Evolutionary conservation across 371 early-diverging fungal species (phyloP), one percentile per base, ranked within the genome.

Genomic region (Zopfochytrium polystomum): DNA sequence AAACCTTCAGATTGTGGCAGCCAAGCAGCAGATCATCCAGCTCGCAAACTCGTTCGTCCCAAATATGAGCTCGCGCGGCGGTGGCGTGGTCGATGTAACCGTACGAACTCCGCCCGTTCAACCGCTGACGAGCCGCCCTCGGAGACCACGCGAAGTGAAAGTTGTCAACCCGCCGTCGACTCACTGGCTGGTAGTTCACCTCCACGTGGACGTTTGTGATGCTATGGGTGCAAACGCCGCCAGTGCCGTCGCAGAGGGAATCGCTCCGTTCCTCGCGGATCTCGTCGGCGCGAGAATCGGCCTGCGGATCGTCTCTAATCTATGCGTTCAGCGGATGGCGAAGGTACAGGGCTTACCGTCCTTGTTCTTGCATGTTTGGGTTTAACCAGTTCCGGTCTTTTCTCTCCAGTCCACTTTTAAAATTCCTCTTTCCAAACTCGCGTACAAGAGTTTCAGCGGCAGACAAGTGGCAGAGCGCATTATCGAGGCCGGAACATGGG

Each of bases 181-280:
- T 3, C 31, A 49, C 29, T 85, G 85, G 86, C 62, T 86, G 20
- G 80, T 87, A 18, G 83, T 83, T 4, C 87, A 87, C 49, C 55
- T 87, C 42, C 83, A 83, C 53, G 68, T 87, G 26, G 86, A 87
- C 61, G 86, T 86, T 0, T 84, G 85, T 55, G 85, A 87, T 59
- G 84, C 86, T 33, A 87, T 87, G 87, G 87, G 87, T 29, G 85
- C 85, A 22, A 85, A 87, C 62, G 79, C 78, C 45, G 83, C 84
- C 46, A 79, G 73, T 49, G 78, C 78, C 0, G 87, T 86, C 0
- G 84, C 85, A 4, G 87, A 87, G 58, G 85, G 85, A 0, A 62
- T 70, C 13, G 73, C 63, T 58, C 85, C 87, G 0, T 71, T 68
- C 43, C 56, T 85, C 43, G 71, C 77, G 7, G 67, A 66, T 25